Conservation (phyloP, 2,329 filamentous ascomycete genomes). For the Alternaria sp. region DNA sequence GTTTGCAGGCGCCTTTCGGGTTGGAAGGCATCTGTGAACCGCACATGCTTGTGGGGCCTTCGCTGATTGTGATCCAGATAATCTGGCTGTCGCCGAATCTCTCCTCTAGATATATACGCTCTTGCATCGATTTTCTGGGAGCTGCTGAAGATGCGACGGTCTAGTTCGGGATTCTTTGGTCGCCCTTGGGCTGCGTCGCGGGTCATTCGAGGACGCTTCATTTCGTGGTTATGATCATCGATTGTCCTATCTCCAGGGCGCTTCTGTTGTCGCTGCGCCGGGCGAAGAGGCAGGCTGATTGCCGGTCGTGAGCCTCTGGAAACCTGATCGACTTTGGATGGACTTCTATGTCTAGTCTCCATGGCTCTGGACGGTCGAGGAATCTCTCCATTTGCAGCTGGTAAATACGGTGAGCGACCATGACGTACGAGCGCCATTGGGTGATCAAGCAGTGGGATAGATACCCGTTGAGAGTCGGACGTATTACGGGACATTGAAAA, state of each 20-base stretch:
- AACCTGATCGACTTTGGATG: neutral
- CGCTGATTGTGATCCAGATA: neutral
- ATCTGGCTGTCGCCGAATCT: neutral
- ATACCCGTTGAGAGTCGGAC: too few relatives aligned
- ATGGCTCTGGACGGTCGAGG: too few relatives aligned
- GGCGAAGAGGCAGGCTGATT: neutral
- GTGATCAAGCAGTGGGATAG: too few relatives aligned
- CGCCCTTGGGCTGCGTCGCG: neutral
- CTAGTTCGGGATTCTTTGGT: neutral
- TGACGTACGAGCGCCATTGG: too few relatives aligned
- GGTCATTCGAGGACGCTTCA: neutral
- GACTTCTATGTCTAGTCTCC: neutral
- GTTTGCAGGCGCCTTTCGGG: neutral
- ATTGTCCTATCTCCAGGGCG: neutral
- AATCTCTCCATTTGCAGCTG: neutral
- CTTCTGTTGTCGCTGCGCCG: neutral
- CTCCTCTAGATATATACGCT: neutral
- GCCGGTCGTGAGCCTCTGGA: fast-evolving
- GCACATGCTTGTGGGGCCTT: neutral
- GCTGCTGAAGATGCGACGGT: neutral
- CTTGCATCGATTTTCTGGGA: neutral
- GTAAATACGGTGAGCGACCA: neutral
- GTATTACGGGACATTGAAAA: too few relatives aligned
- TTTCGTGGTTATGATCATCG: neutral
- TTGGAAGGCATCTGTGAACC: neutral